phyloP scores from a whole-genome alignment of 176 grass and related monocot species.

The Oryza brachyantha region DNA sequence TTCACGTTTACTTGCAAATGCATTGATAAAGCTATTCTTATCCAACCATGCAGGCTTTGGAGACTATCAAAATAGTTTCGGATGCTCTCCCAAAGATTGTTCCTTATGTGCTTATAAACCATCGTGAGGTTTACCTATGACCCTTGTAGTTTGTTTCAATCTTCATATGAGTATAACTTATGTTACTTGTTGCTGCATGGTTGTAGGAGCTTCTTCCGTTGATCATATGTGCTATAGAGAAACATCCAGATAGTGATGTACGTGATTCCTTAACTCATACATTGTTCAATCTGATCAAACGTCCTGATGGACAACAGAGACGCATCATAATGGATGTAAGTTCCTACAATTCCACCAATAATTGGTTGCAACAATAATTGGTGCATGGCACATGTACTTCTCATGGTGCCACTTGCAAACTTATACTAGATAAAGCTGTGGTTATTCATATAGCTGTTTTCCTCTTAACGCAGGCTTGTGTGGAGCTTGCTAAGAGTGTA shows the following conservation, averaged over 20 bases:
- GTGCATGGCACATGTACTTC: constrained; percentile 17
- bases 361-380: background rate
- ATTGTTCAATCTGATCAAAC: constrained; percentile 97
- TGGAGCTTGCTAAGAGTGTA: constrained; percentile 82
- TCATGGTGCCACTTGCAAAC: background rate
- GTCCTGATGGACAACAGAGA: constrained; percentile 87
- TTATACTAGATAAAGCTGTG: constrained; percentile 1
- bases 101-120: constrained; percentile 97
- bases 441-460: constrained; percentile 12
- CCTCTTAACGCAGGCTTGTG: constrained; percentile 65
- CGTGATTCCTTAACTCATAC: constrained; percentile 96
- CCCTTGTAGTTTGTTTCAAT: constrained; percentile 34
- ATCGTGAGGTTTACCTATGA: constrained; percentile 88
- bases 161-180: constrained; percentile 33
- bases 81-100: constrained; percentile 98
- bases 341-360: background rate
- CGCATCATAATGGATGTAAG: constrained; percentile 94
- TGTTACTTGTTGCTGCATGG: constrained; percentile 28
- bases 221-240: constrained; percentile 99
- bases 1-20: constrained; percentile 6
- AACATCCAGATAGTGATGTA: constrained; percentile 73
- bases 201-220: constrained; percentile 96
- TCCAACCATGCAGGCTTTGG: constrained; percentile 65
- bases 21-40: constrained; percentile 4
- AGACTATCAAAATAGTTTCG: constrained; percentile 95